Conservation (phyloP, 2,329 filamentous ascomycete species). For the Cordyceps cicadae region DNA sequence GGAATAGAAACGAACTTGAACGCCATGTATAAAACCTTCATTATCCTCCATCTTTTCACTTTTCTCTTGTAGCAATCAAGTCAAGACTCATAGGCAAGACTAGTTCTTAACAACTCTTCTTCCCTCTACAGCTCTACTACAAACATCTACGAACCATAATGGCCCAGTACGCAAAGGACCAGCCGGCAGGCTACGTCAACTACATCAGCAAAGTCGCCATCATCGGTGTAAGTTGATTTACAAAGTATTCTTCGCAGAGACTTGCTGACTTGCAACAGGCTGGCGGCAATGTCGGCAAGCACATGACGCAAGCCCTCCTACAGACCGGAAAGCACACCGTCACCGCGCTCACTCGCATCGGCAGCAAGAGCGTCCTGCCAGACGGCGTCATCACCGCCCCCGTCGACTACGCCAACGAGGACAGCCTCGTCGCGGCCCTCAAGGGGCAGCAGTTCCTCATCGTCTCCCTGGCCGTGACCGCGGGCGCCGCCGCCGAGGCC, state of each 20-base stretch:
- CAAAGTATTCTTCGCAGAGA: no score
- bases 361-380: constrained; percentile 34
- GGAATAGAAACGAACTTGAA: background rate
- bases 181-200: constrained; percentile 24
- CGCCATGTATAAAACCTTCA: background rate
- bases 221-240: constrained; percentile 29
- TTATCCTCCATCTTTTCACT: background rate
- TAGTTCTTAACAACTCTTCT: background rate
- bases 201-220: constrained; percentile 31
- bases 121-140: background rate
- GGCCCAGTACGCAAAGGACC: constrained; percentile 19
- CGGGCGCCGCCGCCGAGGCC: constrained; percentile 32
- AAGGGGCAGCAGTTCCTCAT: constrained; percentile 45
- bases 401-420: constrained; percentile 36
- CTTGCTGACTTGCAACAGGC: constrained; percentile 21
- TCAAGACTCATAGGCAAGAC: background rate
- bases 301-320: constrained; percentile 35
- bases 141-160: background rate
- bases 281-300: constrained; percentile 32
- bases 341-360: constrained; percentile 42
- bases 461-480: constrained; percentile 37
- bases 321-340: constrained; percentile 41
- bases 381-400: constrained; percentile 30
- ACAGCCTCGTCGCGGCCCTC: constrained; percentile 39
- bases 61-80: background rate